These are phyloP conservation scores for Colletotrichum kahawae DNA, from an alignment of 2,329 filamentous ascomycete genomes.

Conservation along the genomic window DNA sequence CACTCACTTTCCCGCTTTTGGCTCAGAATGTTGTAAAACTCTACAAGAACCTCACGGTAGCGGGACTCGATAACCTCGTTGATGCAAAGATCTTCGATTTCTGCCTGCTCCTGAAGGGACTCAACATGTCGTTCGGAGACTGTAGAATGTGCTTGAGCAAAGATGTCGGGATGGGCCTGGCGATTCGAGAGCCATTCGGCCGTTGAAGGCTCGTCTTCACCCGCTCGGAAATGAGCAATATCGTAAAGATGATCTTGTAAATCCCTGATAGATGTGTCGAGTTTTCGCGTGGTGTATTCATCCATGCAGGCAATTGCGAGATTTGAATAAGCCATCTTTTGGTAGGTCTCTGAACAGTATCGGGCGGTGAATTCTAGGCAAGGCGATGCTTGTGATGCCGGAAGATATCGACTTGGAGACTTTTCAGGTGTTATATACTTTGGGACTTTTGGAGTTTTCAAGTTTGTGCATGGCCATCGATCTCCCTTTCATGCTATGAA, in stretches of 20 bases:
- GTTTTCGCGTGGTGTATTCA: not conserved
- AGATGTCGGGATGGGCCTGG: not conserved
- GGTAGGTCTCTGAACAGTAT: not conserved
- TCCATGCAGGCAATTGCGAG: not conserved
- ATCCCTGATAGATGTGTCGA: not conserved
- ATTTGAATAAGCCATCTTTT: not conserved
- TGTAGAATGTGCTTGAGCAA: not conserved
- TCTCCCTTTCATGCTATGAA: not conserved
- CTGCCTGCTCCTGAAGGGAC: not conserved
- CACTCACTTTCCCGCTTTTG: not conserved
- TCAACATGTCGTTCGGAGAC: not conserved
- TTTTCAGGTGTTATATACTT: not conserved
- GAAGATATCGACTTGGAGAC: not conserved
- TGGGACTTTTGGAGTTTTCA: not conserved
- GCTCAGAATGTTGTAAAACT: not conserved
- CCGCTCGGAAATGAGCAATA: not conserved
- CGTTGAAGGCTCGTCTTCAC: not conserved
- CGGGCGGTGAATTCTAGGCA: not conserved
- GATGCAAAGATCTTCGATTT: not conserved
- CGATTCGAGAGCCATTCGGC: not conserved
- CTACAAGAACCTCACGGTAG: not conserved
- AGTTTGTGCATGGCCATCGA: accelerated
- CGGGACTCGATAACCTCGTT: not conserved
- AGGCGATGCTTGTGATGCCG: not conserved
- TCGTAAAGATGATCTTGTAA: not conserved